phyloP scores from a whole-genome alignment of 768 basidiomycete species.

The Podaxis sp. region DNA sequence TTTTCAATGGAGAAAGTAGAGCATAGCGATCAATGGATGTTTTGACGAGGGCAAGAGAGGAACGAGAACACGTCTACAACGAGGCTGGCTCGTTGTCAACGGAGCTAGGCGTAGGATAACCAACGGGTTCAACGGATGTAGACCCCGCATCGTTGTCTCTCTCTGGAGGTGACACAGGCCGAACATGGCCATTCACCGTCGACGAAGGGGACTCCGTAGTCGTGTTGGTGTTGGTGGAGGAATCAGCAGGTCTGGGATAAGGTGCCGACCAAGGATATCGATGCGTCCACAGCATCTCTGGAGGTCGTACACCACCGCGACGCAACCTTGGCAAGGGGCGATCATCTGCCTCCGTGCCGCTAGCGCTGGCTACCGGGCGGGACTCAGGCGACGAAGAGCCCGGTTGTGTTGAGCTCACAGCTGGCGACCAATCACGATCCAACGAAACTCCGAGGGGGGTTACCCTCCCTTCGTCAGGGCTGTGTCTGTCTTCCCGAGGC shows the following conservation, averaged over 20 bases:
- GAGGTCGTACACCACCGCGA: conserved; percentile 62
- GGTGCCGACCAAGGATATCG: conserved; percentile 1
- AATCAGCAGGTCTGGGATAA: background rate
- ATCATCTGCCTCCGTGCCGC: background rate
- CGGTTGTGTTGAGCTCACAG: background rate
- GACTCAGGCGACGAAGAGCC: background rate
- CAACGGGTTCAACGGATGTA: conserved; percentile 23
- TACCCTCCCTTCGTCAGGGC: background rate
- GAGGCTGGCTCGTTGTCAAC: conserved; percentile 33
- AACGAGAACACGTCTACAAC: conserved; percentile 17
- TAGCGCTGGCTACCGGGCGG: background rate
- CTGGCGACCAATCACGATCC: conserved; percentile 1
- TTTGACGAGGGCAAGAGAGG: background rate
- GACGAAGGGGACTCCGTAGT: background rate
- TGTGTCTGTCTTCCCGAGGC: background rate
- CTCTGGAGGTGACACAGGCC: conserved; percentile 7
- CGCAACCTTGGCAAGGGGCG: conserved; percentile 31
- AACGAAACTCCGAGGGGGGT: background rate
- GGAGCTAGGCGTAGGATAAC: conserved; percentile 49
- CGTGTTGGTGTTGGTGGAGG: background rate
- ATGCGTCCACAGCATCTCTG: conserved; percentile 49
- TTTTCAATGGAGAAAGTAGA: background rate
- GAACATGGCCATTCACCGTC: background rate
- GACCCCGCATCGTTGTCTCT: conserved; percentile 3
- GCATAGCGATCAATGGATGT: conserved; percentile 12